Evolutionary conservation across 1,139 yeast species (phyloP), one percentile per base, ranked within the genome.

Genomic region (Scheffersomyces parashehatae): DNA sequence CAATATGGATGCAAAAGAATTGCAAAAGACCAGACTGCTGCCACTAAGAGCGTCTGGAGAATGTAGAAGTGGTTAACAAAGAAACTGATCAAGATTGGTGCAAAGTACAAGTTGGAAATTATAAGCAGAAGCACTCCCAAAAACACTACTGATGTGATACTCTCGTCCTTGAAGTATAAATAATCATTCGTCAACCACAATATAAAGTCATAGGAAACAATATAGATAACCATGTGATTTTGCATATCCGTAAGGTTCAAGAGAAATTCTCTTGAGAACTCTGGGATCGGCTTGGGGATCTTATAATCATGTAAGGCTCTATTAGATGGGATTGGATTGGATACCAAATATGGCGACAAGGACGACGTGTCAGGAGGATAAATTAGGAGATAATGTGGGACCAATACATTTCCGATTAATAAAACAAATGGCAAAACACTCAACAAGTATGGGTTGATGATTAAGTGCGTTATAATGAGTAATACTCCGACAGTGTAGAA

Each of bases 231-330:
- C 89, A 87, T 85, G 53, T 83, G 85, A 60, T 89, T 89, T 58
- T 89, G 97, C 44, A 89, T 71, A 65, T 89, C 97, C 0, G 95
- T 88, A 53, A 88, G 69, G 60, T 89, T 89, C 48, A 89, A 63
- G 26, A 85, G 66, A 59, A 88, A 89, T 59, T 89, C 96, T 42
- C 88, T 75, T 14, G 93, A 83, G 39, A 87, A 73, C 59, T 88
- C 89, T 2, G 93, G 88, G 3, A 84, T 87, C 0, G 96, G 95
- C 47, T 79, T 81, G 1, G 95, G 95, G 0, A 76, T 53, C 10
- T 67, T 72, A 11, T 78, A 70, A 5, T 68, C 66, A 37, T 68
- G 62, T 35, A 86, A 54, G 0, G 79, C 50, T 2, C 83, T 85
- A 7, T 65, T 67, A 2, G 85, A 75, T 3, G 88, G 83, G 0